Percentiles rank a stretch among this genome's conserved stretches.
These are phyloP conservation scores for Aureobasidium pullulans DNA, from an alignment of 2,329 filamentous ascomycete species.

Conservation along the genomic window DNA sequence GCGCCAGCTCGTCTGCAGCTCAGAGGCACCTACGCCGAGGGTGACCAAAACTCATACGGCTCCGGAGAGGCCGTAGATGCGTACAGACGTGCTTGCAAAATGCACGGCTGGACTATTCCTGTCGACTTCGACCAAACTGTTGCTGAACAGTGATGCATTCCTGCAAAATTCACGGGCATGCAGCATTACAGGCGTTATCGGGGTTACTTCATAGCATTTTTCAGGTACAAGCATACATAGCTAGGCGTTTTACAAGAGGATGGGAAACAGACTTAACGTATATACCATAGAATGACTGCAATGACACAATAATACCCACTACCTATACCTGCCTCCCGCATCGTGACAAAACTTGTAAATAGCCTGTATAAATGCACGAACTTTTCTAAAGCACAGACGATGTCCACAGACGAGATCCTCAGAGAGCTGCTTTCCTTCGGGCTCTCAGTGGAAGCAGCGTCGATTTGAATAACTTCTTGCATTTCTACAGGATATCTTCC, in stretches of 20 bases:
- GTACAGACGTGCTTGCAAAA: constrained; percentile 58
- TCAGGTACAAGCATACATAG: background rate
- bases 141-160: background rate
- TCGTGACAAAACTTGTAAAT: no score
- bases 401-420: no score
- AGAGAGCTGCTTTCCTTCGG: no score
- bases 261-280: no score
- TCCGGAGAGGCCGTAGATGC: constrained; percentile 66
- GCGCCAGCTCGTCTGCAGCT: constrained; percentile 60
- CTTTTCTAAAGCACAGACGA: no score
- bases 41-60: constrained; percentile 42
- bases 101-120: constrained; percentile 69
- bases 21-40: background rate
- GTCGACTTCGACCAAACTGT: constrained; percentile 43
- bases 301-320: no score
- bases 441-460: no score
- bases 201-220: background rate
- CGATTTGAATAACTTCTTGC: no score
- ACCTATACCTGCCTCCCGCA: no score
- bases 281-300: no score
- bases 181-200: background rate
- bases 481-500: no score
- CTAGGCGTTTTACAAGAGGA: background rate
- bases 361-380: no score
- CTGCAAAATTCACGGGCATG: background rate